A percentile compares a stretch with the other conserved stretches of the same genome.
Conservation (phyloP, 164 flowering plant species). For the Aristolochia contorta region DNA sequence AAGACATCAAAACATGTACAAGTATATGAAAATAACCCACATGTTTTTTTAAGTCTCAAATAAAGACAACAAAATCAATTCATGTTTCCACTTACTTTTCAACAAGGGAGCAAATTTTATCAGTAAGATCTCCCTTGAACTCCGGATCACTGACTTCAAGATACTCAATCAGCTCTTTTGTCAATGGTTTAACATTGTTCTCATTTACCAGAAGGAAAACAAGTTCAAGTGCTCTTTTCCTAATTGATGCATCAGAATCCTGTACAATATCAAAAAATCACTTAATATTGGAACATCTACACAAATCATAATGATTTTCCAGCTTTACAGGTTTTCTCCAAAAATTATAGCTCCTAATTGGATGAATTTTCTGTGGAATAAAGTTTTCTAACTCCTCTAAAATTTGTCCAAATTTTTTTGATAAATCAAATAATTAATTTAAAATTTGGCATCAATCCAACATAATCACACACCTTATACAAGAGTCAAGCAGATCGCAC, state of each 20-base stretch:
- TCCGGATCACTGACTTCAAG: slow-evolving; percentile 92
- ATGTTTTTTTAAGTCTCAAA: not conserved
- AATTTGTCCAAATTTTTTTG: too few relatives aligned
- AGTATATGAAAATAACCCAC: not conserved
- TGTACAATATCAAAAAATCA: slow-evolving; percentile 18
- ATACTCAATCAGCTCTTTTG: slow-evolving; percentile 90
- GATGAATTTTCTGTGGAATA: too few relatives aligned
- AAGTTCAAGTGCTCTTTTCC: slow-evolving; percentile 95
- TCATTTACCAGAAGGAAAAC: slow-evolving; percentile 87
- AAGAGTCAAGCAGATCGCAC: too few relatives aligned
- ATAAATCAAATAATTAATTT: too few relatives aligned
- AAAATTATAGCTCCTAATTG: too few relatives aligned
- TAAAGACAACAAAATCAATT: not conserved
- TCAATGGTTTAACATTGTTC: slow-evolving; percentile 71
- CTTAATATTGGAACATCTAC: too few relatives aligned
- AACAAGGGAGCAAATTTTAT: slow-evolving; percentile 91
- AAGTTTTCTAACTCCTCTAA: too few relatives aligned
- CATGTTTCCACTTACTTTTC: slow-evolving; percentile 61
- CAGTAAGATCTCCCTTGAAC: slow-evolving; percentile 91
- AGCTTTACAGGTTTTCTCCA: too few relatives aligned
- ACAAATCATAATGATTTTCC: too few relatives aligned
- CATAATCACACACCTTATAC: too few relatives aligned
- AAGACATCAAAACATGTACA: too few relatives aligned
- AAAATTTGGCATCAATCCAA: too few relatives aligned
- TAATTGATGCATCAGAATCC: slow-evolving; percentile 98